Base-by-base conservation (phyloP, 2,329 filamentous ascomycete species). In the Fusarium robinianum region DNA sequence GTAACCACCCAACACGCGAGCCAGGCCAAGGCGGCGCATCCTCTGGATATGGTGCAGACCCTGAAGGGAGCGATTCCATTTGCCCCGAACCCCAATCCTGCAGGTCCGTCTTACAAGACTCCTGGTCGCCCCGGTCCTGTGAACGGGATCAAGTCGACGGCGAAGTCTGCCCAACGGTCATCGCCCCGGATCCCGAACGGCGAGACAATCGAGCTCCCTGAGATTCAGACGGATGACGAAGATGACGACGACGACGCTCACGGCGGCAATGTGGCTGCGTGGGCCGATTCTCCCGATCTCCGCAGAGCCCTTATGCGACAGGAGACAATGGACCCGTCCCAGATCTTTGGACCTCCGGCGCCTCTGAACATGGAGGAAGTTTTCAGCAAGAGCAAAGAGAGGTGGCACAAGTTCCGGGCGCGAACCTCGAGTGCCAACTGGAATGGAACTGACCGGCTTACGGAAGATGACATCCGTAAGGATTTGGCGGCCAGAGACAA, bases 351-450 rank as follows among this genome's bases (percentile, higher is more conserved):
- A 0, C 88, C 89, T 1, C 90, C 95, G 16, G 85, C 81, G 8
- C 88, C 90, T 9, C 76, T 99, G 54, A 89, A 90, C 62, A 94
- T 99, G 85, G 95, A 99, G 62, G 91, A 97, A 65, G 90, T 96
- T 21, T 99, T 99, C 71, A 87, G 80, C 69, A 89, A 90, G 67
- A 91, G 87, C 68, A 90, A 90, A 67, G 90, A 92, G 42, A 76
- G 87, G 53, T 83, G 88, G 67, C 88, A 88, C 74, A 88, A 90
- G 63, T 97, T 96, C 77, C 83, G 95, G 12, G 85, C 88, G 37
- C 81, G 94, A 42, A 96, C 92, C 5, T 95, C 89, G 58, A 96
- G 90, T 69, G 95, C 95, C 23, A 95, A 96, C 71, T 99, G 94
- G 94, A 85, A 81, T 62, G 80, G 88, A 41, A 76, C 85, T 3